phyloP scores from a whole-genome alignment of 208 protist species.

The Acanthamoeba triangularis region DNA sequence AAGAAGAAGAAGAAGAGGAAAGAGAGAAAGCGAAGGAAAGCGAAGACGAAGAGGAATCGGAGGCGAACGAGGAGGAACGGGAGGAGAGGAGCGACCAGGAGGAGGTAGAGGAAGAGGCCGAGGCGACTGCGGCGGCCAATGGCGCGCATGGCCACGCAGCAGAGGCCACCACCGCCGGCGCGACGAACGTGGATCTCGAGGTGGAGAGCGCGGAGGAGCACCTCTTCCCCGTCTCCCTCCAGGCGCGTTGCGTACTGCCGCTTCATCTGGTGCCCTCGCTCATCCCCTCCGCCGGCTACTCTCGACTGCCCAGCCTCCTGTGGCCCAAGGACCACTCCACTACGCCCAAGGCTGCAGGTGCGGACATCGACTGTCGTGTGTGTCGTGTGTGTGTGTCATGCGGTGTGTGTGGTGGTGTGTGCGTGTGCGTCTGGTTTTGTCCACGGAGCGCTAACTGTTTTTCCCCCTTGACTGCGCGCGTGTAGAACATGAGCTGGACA shows the following conservation, averaged over 20 bases:
- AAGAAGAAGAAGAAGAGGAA: not conserved
- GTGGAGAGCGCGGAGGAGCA: not conserved
- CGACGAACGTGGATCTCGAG: not conserved
- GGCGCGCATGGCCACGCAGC: not conserved
- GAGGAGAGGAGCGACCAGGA: not conserved
- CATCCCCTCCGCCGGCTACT: not conserved
- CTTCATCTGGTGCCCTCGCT: not conserved
- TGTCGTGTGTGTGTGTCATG: too few relatives aligned
- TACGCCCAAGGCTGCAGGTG: too few relatives aligned
- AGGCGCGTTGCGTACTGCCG: not conserved
- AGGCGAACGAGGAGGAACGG: not conserved
- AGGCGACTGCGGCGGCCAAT: not conserved
- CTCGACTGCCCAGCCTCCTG: not conserved
- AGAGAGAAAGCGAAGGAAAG: not conserved
- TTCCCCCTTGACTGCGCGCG: too few relatives aligned
- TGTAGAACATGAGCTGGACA: too few relatives aligned
- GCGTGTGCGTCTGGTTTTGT: too few relatives aligned
- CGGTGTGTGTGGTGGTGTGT: too few relatives aligned
- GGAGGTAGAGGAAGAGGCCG: not conserved
- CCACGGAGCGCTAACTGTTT: too few relatives aligned
- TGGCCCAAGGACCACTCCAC: not conserved
- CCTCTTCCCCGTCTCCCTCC: constrained; percentile 35
- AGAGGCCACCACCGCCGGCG: not conserved
- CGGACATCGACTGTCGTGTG: too few relatives aligned
- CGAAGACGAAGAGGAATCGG: not conserved